phyloP scores from a whole-genome alignment of 2,329 filamentous ascomycete genomes.

The Penicillium sp. region DNA sequence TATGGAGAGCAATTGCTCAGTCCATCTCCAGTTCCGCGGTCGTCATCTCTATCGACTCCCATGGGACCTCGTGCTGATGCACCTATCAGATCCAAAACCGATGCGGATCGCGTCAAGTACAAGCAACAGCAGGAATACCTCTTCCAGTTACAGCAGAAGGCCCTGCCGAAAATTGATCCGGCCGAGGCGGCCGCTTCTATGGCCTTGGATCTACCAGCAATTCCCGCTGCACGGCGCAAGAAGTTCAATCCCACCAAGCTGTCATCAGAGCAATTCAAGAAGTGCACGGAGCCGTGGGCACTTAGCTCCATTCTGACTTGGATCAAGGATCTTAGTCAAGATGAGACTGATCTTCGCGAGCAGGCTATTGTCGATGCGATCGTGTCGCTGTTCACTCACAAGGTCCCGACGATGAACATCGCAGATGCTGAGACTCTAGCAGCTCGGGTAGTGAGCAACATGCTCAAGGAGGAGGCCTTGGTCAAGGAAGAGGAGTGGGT shows the following conservation, averaged over 20 bases:
- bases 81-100: conserved; percentile 90
- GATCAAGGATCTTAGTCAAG: conserved; percentile 87
- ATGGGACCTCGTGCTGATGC: conserved; percentile 76
- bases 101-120: conserved; percentile 69
- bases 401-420: conserved; percentile 97
- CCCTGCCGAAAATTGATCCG: conserved; percentile 53
- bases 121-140: conserved; percentile 57
- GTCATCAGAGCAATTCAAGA: conserved; percentile 76
- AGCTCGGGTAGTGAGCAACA: conserved; percentile 72
- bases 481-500: conserved; percentile 96
- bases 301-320: conserved; percentile 83
- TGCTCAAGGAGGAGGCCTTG: conserved; percentile 77
- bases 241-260: conserved; percentile 87
- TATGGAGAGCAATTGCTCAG: conserved; percentile 51
- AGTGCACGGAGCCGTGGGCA: conserved; percentile 89
- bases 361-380: conserved; percentile 85
- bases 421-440: conserved; percentile 91
- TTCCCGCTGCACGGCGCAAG: conserved; percentile 76
- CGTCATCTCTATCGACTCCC: conserved; percentile 78
- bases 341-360: conserved; percentile 82
- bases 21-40: conserved; percentile 62
- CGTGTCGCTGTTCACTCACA: conserved; percentile 85
- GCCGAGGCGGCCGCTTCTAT: conserved; percentile 50
- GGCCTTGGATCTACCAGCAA: conserved; percentile 78
- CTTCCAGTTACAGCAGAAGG: conserved; percentile 52